These are phyloP conservation scores for Thielaviopsis punctulata DNA, from an alignment of 2,329 filamentous ascomycete species.

Conservation along the genomic window DNA sequence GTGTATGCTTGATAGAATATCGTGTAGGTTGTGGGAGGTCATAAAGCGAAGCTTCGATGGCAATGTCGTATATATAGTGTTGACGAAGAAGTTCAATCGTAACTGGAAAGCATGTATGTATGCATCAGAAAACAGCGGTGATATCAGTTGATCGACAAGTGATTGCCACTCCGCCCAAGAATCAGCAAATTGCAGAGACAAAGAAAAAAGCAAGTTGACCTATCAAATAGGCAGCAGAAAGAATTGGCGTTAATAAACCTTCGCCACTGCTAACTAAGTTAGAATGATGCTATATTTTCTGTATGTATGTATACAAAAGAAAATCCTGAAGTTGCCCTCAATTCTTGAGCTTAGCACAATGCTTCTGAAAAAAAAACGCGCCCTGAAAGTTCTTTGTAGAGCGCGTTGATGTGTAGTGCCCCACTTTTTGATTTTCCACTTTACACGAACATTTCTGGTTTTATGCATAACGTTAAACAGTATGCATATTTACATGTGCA, in stretches of 20 bases:
- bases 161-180: background rate
- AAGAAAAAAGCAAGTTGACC: background rate
- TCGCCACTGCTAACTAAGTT: no score
- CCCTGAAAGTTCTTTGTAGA: background rate
- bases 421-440: constrained; percentile 9
- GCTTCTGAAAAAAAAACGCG: constrained; percentile 5
- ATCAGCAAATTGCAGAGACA: background rate
- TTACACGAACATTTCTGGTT: constrained; percentile 4
- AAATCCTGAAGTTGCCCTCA: background rate
- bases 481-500: background rate
- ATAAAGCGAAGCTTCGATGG: no score
- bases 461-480: background rate
- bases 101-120: background rate
- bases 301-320: background rate
- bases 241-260: background rate
- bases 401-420: background rate
- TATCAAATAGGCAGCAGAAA: background rate
- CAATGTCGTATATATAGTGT: background rate
- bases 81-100: background rate
- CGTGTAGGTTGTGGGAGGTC: no score
- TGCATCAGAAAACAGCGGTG: no score
- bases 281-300: background rate
- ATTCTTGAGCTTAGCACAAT: background rate
- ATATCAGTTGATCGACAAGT: background rate
- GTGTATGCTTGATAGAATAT: background rate